Percentiles rank a stretch among this genome's conserved stretches.
Evolutionary conservation across 768 basidiomycete genomes (phyloP).

Genomic region (Crassisporium funariophilum): DNA sequence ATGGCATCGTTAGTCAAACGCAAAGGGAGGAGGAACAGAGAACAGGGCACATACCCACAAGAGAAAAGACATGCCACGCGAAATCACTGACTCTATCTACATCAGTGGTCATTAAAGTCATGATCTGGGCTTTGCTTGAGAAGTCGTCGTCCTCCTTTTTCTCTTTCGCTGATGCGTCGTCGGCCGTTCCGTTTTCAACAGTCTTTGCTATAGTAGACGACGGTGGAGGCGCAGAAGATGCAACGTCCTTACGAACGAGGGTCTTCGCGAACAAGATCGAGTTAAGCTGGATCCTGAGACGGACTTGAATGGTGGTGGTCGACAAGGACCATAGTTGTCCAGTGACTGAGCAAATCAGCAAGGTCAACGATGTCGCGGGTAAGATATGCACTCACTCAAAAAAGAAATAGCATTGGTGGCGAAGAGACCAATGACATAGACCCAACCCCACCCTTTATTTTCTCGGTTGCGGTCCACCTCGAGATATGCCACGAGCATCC

Average conservation of each 20-base stretch:
- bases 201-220: slow-evolving; percentile 21
- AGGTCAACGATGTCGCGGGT: background rate
- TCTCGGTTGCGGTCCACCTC: slow-evolving; percentile 61
- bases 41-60: slow-evolving; percentile 54
- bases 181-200: slow-evolving; percentile 13
- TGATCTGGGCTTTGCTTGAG: slow-evolving; percentile 76
- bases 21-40: background rate
- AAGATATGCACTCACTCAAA: slow-evolving; percentile 31
- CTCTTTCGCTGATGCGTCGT: slow-evolving; percentile 19
- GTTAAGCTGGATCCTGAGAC: slow-evolving; percentile 76
- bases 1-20: background rate
- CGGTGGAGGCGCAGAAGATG: slow-evolving; percentile 47
- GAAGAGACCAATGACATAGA: slow-evolving; percentile 47
- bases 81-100: slow-evolving; percentile 90
- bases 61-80: slow-evolving; percentile 73
- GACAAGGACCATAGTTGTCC: slow-evolving; percentile 74
- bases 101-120: slow-evolving; percentile 96
- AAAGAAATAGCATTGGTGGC: slow-evolving; percentile 33
- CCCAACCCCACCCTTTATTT: slow-evolving; percentile 72
- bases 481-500: slow-evolving; percentile 60
- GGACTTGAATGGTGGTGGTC: slow-evolving; percentile 69
- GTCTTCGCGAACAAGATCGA: slow-evolving; percentile 87
- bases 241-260: slow-evolving; percentile 78
- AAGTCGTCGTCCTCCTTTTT: slow-evolving; percentile 59
- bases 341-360: slow-evolving; percentile 40